These are phyloP conservation scores for Buddleja alternifolia DNA, from an alignment of 257 asterid genomes.

Conservation along the genomic window DNA sequence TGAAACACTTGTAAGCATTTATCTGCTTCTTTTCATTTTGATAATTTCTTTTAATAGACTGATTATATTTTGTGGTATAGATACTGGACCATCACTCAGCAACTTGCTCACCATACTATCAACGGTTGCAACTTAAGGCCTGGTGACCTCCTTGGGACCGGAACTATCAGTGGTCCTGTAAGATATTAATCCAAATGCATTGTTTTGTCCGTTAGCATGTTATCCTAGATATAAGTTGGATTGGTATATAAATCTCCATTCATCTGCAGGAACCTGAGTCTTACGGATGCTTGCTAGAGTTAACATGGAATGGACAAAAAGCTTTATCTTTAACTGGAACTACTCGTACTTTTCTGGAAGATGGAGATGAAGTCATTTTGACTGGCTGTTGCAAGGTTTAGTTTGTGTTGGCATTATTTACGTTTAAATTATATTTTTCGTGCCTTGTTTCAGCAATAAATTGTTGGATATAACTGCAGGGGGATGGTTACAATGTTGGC, in stretches of 20 bases:
- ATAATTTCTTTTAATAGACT: constrained; percentile 21
- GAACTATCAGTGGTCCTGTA: constrained; percentile 98
- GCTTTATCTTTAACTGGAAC: constrained; percentile 63
- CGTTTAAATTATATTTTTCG: neutral
- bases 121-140: constrained; percentile 96
- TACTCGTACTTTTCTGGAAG: constrained; percentile 77
- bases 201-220: constrained; percentile 6
- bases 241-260: neutral
- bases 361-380: constrained; percentile 85
- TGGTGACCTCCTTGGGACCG: constrained; percentile 95
- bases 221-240: neutral
- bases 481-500: constrained; percentile 63
- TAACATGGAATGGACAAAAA: constrained; percentile 91
- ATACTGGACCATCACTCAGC: constrained; percentile 95
- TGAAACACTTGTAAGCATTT: constrained; percentile 53
- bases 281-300: constrained; percentile 87
- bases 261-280: constrained; percentile 79
- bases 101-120: constrained; percentile 90
- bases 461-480: constrained; percentile 45
- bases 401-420: constrained; percentile 1
- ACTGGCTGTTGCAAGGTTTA: constrained; percentile 86
- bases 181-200: constrained; percentile 32
- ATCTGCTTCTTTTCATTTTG: neutral
- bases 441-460: neutral
- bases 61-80: constrained; percentile 39